Evolutionary conservation across 768 basidiomycete species (phyloP), one percentile per base, ranked within the genome.

Genomic region (Leccinum obscurum): DNA sequence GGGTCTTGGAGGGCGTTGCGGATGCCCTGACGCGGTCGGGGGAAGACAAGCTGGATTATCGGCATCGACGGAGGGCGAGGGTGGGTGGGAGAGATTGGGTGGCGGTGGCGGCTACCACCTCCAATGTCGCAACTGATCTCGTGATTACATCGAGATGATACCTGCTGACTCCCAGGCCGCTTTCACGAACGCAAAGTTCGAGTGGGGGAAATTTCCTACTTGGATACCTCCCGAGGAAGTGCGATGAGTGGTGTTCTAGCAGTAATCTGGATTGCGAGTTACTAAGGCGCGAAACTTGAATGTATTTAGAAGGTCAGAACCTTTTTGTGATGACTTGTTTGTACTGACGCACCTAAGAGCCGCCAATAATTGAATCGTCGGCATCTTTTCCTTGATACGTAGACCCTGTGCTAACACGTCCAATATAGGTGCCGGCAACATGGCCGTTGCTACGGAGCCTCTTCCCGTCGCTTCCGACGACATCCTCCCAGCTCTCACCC

Each of bases 141-240:
- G 66, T n/a, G 79, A 86, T 64, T 92, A 92, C 71, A 60, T 77
- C 37, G 74, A 82, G 54, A 69, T 82, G 20, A 64, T 91, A 26
- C 88, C 90, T 2, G 67, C 75, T 52, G 68, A 66, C 5, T 82
- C 77, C 55, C 69, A 78, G 65, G 80, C 81, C 6, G 85, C 85
- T 44, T 91, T 90, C 66, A 68, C 75, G 62, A 72, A 73, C 20
- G 74, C 77, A 56, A 83, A 74, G 72, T 92, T 92, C 66, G 85
- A 84, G 66, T 88, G 83, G 79, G 84, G 86, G 70, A 81, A 81
- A 61, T 79, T 92, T 52, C 90, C 90, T 1, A 88, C 89, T 59
- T 90, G 85, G 85, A 77, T 87, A 58, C 90, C 90, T 39, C 90
- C 89, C 11, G 65, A 82, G 56, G 83, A 85, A 66, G 67, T 86